These are phyloP conservation scores for Kalanchoe fedtschenkoi DNA, from an alignment of 164 flowering plant genomes.

Conservation along the genomic window DNA sequence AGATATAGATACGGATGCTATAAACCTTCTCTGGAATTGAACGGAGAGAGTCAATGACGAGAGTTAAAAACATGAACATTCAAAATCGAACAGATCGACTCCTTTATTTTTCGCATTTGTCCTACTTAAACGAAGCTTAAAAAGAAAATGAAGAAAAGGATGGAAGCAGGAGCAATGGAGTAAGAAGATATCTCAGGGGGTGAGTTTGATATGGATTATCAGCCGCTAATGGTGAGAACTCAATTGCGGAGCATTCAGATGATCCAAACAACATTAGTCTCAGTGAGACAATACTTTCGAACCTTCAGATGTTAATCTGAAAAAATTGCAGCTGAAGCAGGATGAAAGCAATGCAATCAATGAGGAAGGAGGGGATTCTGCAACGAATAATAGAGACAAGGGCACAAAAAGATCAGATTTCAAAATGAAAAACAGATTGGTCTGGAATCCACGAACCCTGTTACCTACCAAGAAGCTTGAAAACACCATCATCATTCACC, in stretches of 20 bases:
- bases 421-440: constrained; percentile 73
- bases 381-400: constrained; percentile 34
- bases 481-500: constrained; percentile 82
- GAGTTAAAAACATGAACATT: too few species aligned
- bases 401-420: constrained; percentile 72
- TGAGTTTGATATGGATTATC: constrained; percentile 8
- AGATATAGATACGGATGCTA: too few species aligned
- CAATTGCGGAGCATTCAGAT: constrained; percentile 1
- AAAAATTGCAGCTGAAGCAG: constrained; percentile 74
- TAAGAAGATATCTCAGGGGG: constrained; percentile 2
- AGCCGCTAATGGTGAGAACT: constrained; percentile 12
- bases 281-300: constrained; percentile 49
- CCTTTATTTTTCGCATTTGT: too few species aligned
- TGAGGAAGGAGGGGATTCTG: constrained; percentile 17
- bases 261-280: constrained; percentile 19
- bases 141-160: constrained; percentile 22
- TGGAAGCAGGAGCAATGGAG: constrained; percentile 6
- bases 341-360: constrained; percentile 13
- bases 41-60: too few species aligned
- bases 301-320: constrained; percentile 81
- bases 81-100: too few species aligned
- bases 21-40: too few species aligned
- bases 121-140: constrained; percentile 16
- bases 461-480: constrained; percentile 75
- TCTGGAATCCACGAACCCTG: constrained; percentile 84